These are phyloP conservation scores for Roridomyces roridus DNA, from an alignment of 768 basidiomycete species.

Conservation along the genomic window DNA sequence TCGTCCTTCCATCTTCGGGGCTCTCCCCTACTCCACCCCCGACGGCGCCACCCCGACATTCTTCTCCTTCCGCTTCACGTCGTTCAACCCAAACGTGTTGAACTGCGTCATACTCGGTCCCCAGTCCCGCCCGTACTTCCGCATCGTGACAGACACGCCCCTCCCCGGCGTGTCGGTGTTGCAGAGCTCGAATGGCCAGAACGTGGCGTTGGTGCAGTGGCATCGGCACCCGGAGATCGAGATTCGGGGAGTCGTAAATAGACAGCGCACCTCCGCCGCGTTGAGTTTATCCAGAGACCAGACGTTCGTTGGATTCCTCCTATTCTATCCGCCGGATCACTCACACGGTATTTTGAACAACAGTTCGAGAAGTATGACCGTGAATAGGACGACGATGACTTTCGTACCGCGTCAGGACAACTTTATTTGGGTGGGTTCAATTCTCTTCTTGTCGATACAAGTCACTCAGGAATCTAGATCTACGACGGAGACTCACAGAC, in stretches of 20 bases:
- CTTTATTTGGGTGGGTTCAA: constrained; percentile 27
- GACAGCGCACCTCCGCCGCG: constrained; percentile 47
- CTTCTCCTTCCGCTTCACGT: constrained; percentile 22
- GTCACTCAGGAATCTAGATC: constrained; percentile 1
- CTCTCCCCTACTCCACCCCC: constrained; percentile 19
- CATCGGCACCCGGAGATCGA: constrained; percentile 40
- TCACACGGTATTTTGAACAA: neutral
- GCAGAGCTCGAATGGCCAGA: constrained; percentile 41
- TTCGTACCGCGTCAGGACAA: constrained; percentile 18
- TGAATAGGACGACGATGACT: constrained; percentile 4
- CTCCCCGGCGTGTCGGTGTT: constrained; percentile 42
- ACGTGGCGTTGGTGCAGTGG: constrained; percentile 50
- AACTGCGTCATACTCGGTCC: constrained; percentile 46
- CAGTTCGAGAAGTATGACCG: constrained; percentile 16
- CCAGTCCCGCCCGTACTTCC: constrained; percentile 41
- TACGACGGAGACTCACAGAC: constrained; percentile 12
- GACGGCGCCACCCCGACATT: constrained; percentile 9
- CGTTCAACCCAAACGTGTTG: constrained; percentile 32
- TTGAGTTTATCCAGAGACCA: constrained; percentile 43
- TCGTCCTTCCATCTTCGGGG: constrained; percentile 23
- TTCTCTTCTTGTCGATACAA: neutral
- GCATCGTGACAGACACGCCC: constrained; percentile 41
- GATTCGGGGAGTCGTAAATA: constrained; percentile 35
- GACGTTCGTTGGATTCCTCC: no score
- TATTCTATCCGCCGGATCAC: no score